Conservation (phyloP, 2,329 filamentous ascomycete species). For the Dothidotthia symphoricarpi region DNA sequence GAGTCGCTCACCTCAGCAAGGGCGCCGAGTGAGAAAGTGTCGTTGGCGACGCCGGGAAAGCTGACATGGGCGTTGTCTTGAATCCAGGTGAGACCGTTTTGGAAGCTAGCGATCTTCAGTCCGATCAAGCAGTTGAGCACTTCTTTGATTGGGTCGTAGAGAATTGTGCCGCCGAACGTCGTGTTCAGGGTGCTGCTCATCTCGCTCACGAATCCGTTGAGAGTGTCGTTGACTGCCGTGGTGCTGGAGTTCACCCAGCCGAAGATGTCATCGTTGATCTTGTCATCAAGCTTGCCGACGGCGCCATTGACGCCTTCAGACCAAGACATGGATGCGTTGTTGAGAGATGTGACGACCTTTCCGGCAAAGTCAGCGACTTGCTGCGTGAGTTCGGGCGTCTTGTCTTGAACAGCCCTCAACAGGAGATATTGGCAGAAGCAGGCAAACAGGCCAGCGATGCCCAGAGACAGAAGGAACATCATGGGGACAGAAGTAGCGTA, state of each 20-base stretch:
- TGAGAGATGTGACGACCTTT: slow-evolving; percentile 69
- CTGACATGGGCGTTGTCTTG: slow-evolving; percentile 79
- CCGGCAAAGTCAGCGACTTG: slow-evolving; percentile 78
- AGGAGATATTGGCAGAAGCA: slow-evolving; percentile 81
- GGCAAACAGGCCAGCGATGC: slow-evolving; percentile 75
- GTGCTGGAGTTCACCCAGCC: slow-evolving; percentile 86
- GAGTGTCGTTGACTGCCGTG: slow-evolving; percentile 75
- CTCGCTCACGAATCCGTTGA: slow-evolving; percentile 76
- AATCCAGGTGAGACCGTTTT: slow-evolving; percentile 92
- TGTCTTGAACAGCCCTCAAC: slow-evolving; percentile 68
- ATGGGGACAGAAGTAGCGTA: slow-evolving; percentile 84
- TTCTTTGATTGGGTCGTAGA: slow-evolving; percentile 73
- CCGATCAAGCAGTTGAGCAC: slow-evolving; percentile 85
- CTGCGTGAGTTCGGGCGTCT: slow-evolving; percentile 70
- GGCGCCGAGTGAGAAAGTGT: slow-evolving; percentile 82
- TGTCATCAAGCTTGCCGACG: slow-evolving; percentile 61
- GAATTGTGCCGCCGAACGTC: slow-evolving; percentile 78
- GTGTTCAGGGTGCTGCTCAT: slow-evolving; percentile 71
- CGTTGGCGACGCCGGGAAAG: slow-evolving; percentile 73
- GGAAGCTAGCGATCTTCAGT: slow-evolving; percentile 78
- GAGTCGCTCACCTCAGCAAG: slow-evolving; percentile 52
- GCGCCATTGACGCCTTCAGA: slow-evolving; percentile 71
- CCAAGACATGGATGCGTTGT: slow-evolving; percentile 74
- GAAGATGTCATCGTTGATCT: slow-evolving; percentile 82
- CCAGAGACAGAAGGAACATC: slow-evolving; percentile 81